phyloP scores from a whole-genome alignment of 768 basidiomycete genomes.

The Clathrus columnatus region DNA sequence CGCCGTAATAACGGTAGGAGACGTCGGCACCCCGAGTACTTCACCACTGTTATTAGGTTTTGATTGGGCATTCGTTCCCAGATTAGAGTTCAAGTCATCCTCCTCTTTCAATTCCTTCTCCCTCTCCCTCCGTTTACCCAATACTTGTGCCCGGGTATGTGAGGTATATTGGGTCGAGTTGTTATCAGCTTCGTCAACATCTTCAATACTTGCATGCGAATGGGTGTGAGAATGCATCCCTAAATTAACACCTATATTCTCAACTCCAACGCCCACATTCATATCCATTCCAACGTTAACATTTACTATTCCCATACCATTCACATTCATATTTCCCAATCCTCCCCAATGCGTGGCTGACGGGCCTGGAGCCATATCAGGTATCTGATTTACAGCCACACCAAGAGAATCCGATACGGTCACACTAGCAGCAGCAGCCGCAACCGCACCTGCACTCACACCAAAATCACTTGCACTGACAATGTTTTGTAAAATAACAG shows the following conservation, averaged over 20 bases:
- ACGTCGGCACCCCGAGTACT: neutral
- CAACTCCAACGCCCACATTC: neutral
- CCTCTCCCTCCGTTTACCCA: neutral
- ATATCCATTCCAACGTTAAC: neutral
- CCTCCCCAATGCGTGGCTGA: neutral
- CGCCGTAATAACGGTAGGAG: neutral
- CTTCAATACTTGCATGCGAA: no score
- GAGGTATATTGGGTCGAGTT: no score
- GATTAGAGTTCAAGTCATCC: neutral
- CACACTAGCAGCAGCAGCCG: neutral
- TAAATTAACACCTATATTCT: neutral
- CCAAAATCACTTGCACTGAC: slow-evolving; percentile 23
- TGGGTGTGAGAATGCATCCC: no score
- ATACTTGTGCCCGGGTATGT: neutral
- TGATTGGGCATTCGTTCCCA: neutral
- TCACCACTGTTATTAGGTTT: neutral
- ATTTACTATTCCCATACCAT: neutral
- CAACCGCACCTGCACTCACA: neutral
- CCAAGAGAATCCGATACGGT: neutral
- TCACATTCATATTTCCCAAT: no score
- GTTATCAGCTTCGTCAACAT: no score
- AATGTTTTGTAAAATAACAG: slow-evolving; percentile 64
- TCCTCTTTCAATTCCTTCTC: neutral
- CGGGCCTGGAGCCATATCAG: neutral
- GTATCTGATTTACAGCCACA: neutral